phyloP scores from a whole-genome alignment of 257 asterid genomes.

The Galeopsis tetrahit region DNA sequence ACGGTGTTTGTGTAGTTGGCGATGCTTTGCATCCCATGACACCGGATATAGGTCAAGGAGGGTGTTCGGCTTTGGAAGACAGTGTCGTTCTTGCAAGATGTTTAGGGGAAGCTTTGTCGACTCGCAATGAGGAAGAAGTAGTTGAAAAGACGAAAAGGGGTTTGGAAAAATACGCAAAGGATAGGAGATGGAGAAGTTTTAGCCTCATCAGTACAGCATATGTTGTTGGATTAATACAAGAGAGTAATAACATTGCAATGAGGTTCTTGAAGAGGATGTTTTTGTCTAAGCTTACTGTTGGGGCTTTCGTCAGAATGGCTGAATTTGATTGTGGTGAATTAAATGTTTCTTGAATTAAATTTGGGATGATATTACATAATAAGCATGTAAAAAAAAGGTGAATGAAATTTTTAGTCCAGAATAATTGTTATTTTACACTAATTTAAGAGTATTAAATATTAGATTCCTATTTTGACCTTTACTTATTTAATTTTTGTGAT shows the following conservation, averaged over 20 bases:
- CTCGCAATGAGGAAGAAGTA: neutral
- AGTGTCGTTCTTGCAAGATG: conserved; percentile 66
- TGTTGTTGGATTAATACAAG: conserved; percentile 63
- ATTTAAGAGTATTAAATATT: too few relatives aligned
- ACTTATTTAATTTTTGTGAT: too few relatives aligned
- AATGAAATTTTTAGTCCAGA: too few relatives aligned
- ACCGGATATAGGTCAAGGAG: conserved; percentile 84
- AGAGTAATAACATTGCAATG: conserved; percentile 49
- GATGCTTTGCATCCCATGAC: conserved; percentile 92
- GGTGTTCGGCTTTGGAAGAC: conserved; percentile 77
- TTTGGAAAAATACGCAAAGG: conserved; percentile 50
- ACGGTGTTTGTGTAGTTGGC: conserved; percentile 66
- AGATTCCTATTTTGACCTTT: too few relatives aligned
- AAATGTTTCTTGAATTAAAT: conserved; percentile 24
- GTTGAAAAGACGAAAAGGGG: conserved; percentile 43
- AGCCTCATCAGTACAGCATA: conserved; percentile 57
- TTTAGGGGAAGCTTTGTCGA: conserved; percentile 45
- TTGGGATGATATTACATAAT: neutral
- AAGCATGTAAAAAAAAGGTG: neutral
- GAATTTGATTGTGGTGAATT: conserved; percentile 57
- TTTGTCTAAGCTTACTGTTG: conserved; percentile 38
- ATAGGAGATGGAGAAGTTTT: conserved; percentile 78
- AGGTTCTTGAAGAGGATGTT: conserved; percentile 54
- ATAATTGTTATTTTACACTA: too few relatives aligned
- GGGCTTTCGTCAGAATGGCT: conserved; percentile 40